Base-by-base conservation (phyloP, 331 rosid species). In the Phaseolus coccineus region DNA sequence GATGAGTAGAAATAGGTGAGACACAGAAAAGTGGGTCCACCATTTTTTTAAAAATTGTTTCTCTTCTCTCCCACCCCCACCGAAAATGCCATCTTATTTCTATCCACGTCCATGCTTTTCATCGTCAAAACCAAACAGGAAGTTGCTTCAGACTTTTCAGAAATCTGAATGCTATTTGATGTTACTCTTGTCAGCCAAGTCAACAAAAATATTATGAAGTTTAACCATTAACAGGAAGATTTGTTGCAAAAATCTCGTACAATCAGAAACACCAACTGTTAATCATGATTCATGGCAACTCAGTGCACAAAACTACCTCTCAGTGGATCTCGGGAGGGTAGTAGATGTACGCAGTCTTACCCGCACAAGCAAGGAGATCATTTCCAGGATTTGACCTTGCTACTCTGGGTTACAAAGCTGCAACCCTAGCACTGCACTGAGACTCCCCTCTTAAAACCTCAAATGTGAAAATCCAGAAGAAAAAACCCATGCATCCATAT, bases 201-300 rank as follows among this genome's bases (percentile, higher is more conserved):
- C 69, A 61, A 24, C 52, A 62, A 42, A 69, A 82, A 39, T 3
- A 63, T 47, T 10, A n/a, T 51, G 55, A 71, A 71, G 69, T 77
- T 77, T 65, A 15, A 47, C 51, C 25, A 53, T 61, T 62, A 39
- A 50, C 75, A 46, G 66, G 51, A 71, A 76, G 40, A 13, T 66
- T 64, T 27, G 42, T 50, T 35, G 37, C 14, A 10, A 55, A 52
- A 70, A 46, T 42, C 4, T 12, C 16, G 61, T 27, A 22, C 47
- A 30, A 50, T 81, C 6, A n/a, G 74, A 85, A 71, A 72, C 42
- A 53, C 70, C 58, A 19, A 66, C 27, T 66, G 35, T 57, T 51
- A 66, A 74, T 31, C 46, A 33, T 6, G 13, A 66, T 67, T 31
- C 46, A 33, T 6, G 13, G 13, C 46, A 15, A 62, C 25, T 16